phyloP scores from a whole-genome alignment of 345 rosid genomes.

The Populus euphratica region DNA sequence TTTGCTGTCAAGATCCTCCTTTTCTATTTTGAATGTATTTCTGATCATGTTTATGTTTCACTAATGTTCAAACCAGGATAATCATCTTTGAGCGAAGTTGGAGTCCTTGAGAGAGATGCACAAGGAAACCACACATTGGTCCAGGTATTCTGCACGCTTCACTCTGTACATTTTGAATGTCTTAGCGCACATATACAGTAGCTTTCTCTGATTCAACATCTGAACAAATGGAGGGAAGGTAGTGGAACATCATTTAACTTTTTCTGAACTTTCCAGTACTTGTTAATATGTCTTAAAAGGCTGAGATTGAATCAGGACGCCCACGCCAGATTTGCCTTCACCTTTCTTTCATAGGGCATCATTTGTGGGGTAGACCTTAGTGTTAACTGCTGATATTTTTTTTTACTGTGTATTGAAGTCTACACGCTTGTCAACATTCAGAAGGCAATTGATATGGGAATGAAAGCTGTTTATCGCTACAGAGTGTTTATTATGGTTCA shows the following conservation, averaged over 20 bases:
- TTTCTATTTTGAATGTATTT: not conserved
- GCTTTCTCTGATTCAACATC: not conserved
- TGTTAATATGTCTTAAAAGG: conserved; percentile 37
- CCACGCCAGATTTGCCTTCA: conserved; percentile 93
- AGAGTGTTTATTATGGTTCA: not conserved
- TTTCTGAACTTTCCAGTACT: not conserved
- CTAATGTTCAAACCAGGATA: conserved; percentile 43
- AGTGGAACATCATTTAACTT: not conserved
- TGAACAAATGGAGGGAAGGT: not conserved
- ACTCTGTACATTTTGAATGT: conserved; percentile 5
- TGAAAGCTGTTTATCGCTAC: not conserved
- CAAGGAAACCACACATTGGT: conserved; percentile 48
- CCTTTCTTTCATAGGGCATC: conserved; percentile 70
- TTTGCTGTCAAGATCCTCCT: not conserved
- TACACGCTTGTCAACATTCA: not conserved
- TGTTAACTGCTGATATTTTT: not conserved
- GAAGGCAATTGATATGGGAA: not conserved
- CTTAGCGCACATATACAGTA: not conserved
- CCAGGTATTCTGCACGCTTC: conserved; percentile 44
- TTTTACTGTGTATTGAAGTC: not conserved
- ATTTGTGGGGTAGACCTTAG: conserved; percentile 59
- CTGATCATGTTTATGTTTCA: not conserved
- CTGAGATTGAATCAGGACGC: conserved; percentile 82
- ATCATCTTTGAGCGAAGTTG: conserved; percentile 72
- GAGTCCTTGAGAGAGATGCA: conserved; percentile 62